Conservation (phyloP, 805 yeast species). For the Pichia paraexigua region DNA sequence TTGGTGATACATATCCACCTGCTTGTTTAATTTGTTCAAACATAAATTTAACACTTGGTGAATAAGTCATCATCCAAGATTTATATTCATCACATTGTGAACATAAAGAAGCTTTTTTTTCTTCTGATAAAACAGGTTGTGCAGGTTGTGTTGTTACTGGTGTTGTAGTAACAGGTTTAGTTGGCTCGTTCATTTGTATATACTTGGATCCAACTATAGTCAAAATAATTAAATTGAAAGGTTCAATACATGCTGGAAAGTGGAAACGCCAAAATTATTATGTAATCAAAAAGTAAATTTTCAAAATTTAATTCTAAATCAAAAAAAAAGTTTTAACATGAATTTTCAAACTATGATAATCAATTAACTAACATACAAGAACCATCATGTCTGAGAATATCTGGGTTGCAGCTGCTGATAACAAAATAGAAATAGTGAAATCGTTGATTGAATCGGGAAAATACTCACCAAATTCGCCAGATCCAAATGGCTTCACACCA, state of each 20-base stretch:
- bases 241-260: background rate
- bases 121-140: constrained; percentile 1
- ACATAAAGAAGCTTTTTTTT: constrained; percentile 39
- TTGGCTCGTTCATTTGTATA: background rate
- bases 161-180: constrained; percentile 5
- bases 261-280: background rate
- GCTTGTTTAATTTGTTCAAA: constrained; percentile 68
- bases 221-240: no score
- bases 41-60: constrained; percentile 86
- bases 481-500: constrained; percentile 93
- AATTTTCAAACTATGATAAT: background rate
- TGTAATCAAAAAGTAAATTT: background rate
- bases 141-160: background rate
- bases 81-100: constrained; percentile 61
- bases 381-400: constrained; percentile 42
- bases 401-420: constrained; percentile 95
- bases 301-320: no score
- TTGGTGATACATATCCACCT: constrained; percentile 39
- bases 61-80: constrained; percentile 71
- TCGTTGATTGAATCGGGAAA: constrained; percentile 41
- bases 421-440: constrained; percentile 53
- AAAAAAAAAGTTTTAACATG: background rate
- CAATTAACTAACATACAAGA: background rate
- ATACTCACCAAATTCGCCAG: constrained; percentile 63
- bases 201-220: background rate